Base-by-base conservation (phyloP, 2,329 filamentous ascomycete species). In the Neonectria coccinea region DNA sequence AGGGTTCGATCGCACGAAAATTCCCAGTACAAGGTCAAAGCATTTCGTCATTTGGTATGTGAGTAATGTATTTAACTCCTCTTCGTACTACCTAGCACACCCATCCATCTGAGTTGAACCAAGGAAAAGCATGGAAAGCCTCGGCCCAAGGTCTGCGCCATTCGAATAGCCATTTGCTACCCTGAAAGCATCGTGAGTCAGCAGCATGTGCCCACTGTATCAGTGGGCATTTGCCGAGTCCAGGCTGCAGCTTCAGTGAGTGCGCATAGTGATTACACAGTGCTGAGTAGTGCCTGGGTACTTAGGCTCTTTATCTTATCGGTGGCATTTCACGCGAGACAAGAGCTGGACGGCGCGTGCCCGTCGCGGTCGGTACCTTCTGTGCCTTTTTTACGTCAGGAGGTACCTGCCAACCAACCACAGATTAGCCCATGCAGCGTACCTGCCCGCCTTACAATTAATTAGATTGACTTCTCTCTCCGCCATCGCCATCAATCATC, bases 71-170 rank as follows among this genome's bases (percentile, higher is more conserved):
- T 12, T 27, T 45, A 48, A 50, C 48, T 16, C 39, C 44, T 42
- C 45, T 50, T 16, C 27, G 45, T 31, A 25, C 25, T 25, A 25
- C 25, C 5, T 25, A 25, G 25, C 25, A 25, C 25, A 25, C 25
- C 25, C 25, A 27, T 48, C 25, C 45, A n/a, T 10, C n/a, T 18
- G 14, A 29, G 16, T 31, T 25, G 12, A 48, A 48, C 25, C 25
- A n/a, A 36, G 44, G 36, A 29, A 53, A 63, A 41, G 18, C n/a
- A 48, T 69, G 58, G 57, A 58, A 72, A 66, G 64, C 70, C 70
- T 73, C 70, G 70, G 70, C 64, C 59, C 64, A 66, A 51, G 61
- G 12, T 25, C 27, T 18, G 27, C 47, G 11, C 47, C 47, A 9
- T 48, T 7, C n/a, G 47, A n/a, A 18, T 31, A 33, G 47, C 47